Percentiles rank a stretch among this genome's conserved stretches.
Conservation (phyloP, 1,284 basidiomycete genomes). For the Leucoagaricus sp. region DNA sequence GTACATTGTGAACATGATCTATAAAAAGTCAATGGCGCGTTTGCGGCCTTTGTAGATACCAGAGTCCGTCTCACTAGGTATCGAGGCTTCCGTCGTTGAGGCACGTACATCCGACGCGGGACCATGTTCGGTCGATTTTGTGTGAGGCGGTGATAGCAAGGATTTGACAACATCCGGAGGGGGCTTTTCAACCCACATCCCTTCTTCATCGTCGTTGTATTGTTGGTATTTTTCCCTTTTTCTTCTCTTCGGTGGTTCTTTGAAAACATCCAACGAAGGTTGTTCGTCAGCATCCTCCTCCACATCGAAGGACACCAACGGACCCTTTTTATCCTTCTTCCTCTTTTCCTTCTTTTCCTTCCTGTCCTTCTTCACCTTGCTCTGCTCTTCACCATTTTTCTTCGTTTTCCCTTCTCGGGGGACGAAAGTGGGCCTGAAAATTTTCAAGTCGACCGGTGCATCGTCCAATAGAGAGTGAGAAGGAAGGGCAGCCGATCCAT, state of each 20-base stretch:
- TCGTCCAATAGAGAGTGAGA: constrained; percentile 24
- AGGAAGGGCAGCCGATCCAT: constrained; percentile 19
- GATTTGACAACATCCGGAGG: constrained; percentile 43
- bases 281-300: constrained; percentile 58
- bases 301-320: constrained; percentile 69
- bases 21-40: constrained; percentile 69
- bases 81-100: constrained; percentile 4
- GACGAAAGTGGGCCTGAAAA: constrained; percentile 84
- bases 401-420: constrained; percentile 50
- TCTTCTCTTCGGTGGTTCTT: constrained; percentile 44
- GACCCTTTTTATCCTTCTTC: constrained; percentile 45
- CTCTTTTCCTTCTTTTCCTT: constrained; percentile 47
- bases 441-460: constrained; percentile 53
- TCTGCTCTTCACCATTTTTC: constrained; percentile 38
- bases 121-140: background rate
- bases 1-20: constrained; percentile 20
- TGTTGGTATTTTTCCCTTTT: constrained; percentile 44
- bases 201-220: constrained; percentile 51
- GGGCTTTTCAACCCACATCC: constrained; percentile 66
- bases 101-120: too few relatives aligned
- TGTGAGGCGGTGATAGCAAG: background rate
- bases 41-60: constrained; percentile 47
- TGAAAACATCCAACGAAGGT: constrained; percentile 32
- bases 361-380: constrained; percentile 38
- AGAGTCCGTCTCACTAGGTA: background rate